Base-by-base conservation (phyloP, 805 yeast genomes). In the Starmerella khaoyaiensis region DNA sequence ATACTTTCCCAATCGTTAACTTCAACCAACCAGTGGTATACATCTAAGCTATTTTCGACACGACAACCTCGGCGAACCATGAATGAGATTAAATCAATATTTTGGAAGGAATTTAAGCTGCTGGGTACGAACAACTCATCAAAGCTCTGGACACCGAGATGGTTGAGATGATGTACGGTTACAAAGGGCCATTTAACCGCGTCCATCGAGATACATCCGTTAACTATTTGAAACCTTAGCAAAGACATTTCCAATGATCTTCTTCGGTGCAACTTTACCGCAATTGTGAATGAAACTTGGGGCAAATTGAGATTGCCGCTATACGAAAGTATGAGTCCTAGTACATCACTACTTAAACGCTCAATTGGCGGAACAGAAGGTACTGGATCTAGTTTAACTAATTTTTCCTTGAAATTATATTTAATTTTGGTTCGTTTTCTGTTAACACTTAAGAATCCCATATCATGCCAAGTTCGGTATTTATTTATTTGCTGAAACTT, bases 71-170 rank as follows among this genome's bases (percentile, higher is more conserved):
- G 29, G 29, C 21, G 43, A 3, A 26, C 51, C 48, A 35, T 50
- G 21, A 16, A 66, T 47, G 39, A 58, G 44, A 46, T 50, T 52
- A 35, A 49, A 33, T 19, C 28, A 9, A 37, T 21, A 10, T 39
- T 21, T 7, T 36, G 7, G n/a, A 28, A 15, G 12, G 52, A 72
- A 79, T 43, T 66, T 77, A 48, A 79, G 77, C 54, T 60, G 77
- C 45, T 90, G 77, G 64, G 94, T 87, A 25, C 93, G 93, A 4
- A 76, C 4, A 14, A 23, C 29, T 20, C 17, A 10, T 12, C 19
- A 74, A 52, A 79, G 86, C 1, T 64, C 74, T n/a, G 59, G 78
- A 39, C 80, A 74, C 56, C 68, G 87, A 58, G 72, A 78, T 17
- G 41, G 12, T 37, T 51, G 47, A 66, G 37, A 4, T 51, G 33